Base-by-base conservation (phyloP, 345 rosid species). In the Salix arbutifolia region DNA sequence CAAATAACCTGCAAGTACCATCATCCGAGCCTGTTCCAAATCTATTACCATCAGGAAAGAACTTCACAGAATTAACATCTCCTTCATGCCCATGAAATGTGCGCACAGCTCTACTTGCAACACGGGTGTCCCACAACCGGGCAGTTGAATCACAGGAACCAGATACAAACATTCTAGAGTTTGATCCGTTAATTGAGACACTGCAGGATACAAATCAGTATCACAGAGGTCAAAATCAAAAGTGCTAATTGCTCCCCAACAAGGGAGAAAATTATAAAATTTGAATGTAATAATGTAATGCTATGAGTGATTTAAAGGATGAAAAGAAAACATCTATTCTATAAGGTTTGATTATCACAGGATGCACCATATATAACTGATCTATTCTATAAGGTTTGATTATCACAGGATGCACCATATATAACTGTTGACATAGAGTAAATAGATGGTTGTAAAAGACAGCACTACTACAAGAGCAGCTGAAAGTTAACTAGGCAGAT, bases 21-120 rank as follows among this genome's bases (percentile, higher is more conserved):
- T 96, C 98, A 33, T 88, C 94, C 25, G 97, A 94, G 25, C 99
- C 99, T 28, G 98, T 92, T 82, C 95, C 99, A 83, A 96, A 94
- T 86, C 94, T 90, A 80, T 91, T 74, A 67, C 98, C 97, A 84
- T 96, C 99, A 40, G 98, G 97, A 82, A 94, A 92, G 90, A 94
- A 96, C 87, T 88, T 96, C 75, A 94, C 97, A 17, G 94, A 68
- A 83, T 89, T 91, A 71, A 92, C 97, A 82, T 94, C 98, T 85
- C 91, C 94, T 79, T 92, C 89, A 8, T 96, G 99, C 74, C 99
- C 99, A 79, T 96, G 91, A 83, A 92, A 96, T 1, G 94, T 91
- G 26, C 85, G 90, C 64, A 86, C 90, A n/a, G 99, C 98, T 83
- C 94, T 84, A 89, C 99, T 94, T 68, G 99, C 97, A 86, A 85